phyloP scores from a whole-genome alignment of 495 filamentous ascomycete species.

The Mycothermus thermophilus region DNA sequence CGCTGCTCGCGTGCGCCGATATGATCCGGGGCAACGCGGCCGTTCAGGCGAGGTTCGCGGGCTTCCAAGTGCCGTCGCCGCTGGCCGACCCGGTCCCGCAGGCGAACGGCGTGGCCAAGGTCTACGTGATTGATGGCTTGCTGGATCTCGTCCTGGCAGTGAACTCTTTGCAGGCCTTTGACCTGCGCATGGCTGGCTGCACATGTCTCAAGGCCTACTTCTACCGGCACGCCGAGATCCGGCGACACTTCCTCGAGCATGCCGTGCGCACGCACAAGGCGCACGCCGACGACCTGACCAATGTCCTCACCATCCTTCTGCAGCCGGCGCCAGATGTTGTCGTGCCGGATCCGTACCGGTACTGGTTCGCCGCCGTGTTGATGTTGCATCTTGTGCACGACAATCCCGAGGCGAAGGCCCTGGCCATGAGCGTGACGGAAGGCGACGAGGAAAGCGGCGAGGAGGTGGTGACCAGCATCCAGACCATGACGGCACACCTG shows the following conservation, averaged over 20 bases:
- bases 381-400: conserved; percentile 83
- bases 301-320: conserved; percentile 73
- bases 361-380: conserved; percentile 84
- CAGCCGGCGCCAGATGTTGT: conserved; percentile 41
- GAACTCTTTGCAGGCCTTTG: conserved; percentile 49
- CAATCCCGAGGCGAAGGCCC: conserved; percentile 60
- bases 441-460: conserved; percentile 84
- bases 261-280: conserved; percentile 78
- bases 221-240: conserved; percentile 60
- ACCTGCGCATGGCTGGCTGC: conserved; percentile 71
- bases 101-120: conserved; percentile 40
- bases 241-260: conserved; percentile 68
- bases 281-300: conserved; percentile 74
- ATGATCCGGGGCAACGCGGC: conserved; percentile 68
- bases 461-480: conserved; percentile 90
- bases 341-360: conserved; percentile 70
- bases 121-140: conserved; percentile 90
- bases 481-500: conserved; percentile 69
- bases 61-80: conserved; percentile 54
- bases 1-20: conserved; percentile 73
- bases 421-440: conserved; percentile 71
- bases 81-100: conserved; percentile 30
- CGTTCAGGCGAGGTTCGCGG: conserved; percentile 79
- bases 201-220: conserved; percentile 91
- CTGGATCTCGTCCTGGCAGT: conserved; percentile 71